Conservation (phyloP, 345 rosid species). For the Nasturtium officinale region DNA sequence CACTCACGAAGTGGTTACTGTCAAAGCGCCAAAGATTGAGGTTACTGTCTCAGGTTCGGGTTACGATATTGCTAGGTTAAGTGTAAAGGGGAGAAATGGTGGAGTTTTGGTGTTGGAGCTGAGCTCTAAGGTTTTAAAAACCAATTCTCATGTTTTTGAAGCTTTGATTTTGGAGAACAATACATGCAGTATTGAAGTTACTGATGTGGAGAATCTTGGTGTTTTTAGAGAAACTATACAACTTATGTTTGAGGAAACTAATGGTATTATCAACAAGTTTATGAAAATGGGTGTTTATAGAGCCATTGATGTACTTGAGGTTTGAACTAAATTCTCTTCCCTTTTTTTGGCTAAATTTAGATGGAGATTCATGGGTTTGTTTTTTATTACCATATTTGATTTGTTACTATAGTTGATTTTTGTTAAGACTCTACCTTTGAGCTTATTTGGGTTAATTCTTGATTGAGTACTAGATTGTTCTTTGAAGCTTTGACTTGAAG, state of each 20-base stretch:
- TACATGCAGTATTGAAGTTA: slow-evolving; percentile 74
- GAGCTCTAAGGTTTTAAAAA: slow-evolving; percentile 61
- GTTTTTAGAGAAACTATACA: slow-evolving; percentile 76
- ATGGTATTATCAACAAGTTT: slow-evolving; percentile 53
- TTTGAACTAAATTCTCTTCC: slow-evolving; percentile 30
- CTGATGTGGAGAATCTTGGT: slow-evolving; percentile 78
- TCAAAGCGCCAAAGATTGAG: slow-evolving; percentile 44
- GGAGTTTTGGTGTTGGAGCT: slow-evolving; percentile 70
- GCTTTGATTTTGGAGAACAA: slow-evolving; percentile 53
- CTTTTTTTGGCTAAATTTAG: neutral
- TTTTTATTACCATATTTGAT: neutral
- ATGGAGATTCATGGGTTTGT: slow-evolving; percentile 8
- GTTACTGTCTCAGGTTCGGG: slow-evolving; percentile 9
- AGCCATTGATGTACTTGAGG: slow-evolving; percentile 87
- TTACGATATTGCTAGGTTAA: slow-evolving; percentile 75
- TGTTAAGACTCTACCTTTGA: slow-evolving; percentile 4
- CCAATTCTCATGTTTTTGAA: slow-evolving; percentile 66
- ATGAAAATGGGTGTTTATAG: slow-evolving; percentile 71
- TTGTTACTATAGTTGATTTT: slow-evolving; percentile 2
- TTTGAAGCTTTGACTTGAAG: neutral
- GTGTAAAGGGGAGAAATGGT: slow-evolving; percentile 69
- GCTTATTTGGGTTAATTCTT: neutral
- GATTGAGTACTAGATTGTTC: neutral
- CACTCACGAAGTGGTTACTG: no score
- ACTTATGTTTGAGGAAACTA: slow-evolving; percentile 77